A percentile compares a stretch with the other conserved stretches of the same genome.
Evolutionary conservation across 164 flowering plant genomes (phyloP).

Genomic region (Macadamia tetraphylla): DNA sequence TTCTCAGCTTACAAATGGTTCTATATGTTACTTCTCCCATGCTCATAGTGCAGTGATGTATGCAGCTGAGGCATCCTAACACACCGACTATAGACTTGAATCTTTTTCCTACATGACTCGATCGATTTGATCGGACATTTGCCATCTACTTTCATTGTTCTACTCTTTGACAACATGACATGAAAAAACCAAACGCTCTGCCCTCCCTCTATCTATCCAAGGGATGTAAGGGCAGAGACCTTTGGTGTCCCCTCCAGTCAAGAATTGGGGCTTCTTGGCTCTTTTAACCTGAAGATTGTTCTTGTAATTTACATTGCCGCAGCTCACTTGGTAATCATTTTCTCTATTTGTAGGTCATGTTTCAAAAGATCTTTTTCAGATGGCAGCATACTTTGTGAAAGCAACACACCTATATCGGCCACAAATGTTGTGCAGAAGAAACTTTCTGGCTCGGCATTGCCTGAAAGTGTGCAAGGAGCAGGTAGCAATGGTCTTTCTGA

Average conservation of each 20-base stretch:
- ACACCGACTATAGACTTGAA: too few relatives aligned
- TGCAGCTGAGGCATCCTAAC: too few relatives aligned
- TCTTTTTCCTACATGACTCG: too few relatives aligned
- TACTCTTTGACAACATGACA: too few relatives aligned
- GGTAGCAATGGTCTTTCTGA: slow-evolving; percentile 46
- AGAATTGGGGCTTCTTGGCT: too few relatives aligned
- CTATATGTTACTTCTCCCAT: too few relatives aligned
- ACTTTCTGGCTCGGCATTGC: slow-evolving; percentile 23
- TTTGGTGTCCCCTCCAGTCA: too few relatives aligned
- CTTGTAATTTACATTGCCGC: not conserved
- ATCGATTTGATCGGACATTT: not conserved
- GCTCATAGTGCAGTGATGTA: too few relatives aligned
- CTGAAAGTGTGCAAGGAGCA: slow-evolving; percentile 28
- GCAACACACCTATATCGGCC: slow-evolving; percentile 33
- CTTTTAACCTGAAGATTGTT: not conserved
- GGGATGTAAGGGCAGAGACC: too few relatives aligned
- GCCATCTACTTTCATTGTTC: not conserved
- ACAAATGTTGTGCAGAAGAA: slow-evolving; percentile 25
- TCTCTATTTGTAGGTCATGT: slow-evolving; percentile 38
- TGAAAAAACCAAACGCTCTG: too few relatives aligned
- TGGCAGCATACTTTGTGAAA: slow-evolving; percentile 65
- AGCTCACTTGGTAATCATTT: not conserved
- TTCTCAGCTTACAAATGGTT: too few relatives aligned
- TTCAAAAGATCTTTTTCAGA: slow-evolving; percentile 87
- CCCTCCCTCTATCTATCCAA: too few relatives aligned